Conservation (phyloP, 2,329 filamentous ascomycete genomes). For the Claviceps spartinae region DNA sequence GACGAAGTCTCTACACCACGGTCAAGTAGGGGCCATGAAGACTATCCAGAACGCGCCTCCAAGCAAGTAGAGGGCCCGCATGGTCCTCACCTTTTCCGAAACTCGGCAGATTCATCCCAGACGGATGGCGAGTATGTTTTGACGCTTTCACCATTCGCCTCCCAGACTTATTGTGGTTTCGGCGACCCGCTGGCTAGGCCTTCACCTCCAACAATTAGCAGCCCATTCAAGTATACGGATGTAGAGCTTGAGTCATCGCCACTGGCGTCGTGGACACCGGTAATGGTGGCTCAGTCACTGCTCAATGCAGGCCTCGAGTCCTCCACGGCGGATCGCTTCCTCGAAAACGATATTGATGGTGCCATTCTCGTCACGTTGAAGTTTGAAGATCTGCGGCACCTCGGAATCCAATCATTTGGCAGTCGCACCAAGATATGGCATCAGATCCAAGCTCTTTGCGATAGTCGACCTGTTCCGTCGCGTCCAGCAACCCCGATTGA, state of each 20-base stretch:
- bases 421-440: constrained; percentile 70
- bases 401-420: constrained; percentile 70
- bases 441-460: constrained; percentile 57
- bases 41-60: constrained; percentile 45
- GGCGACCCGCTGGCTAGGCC: constrained; percentile 14
- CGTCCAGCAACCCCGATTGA: constrained; percentile 47
- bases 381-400: constrained; percentile 73
- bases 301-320: constrained; percentile 67
- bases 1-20: constrained; percentile 72
- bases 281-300: constrained; percentile 79
- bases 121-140: constrained; percentile 39
- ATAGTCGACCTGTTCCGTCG: constrained; percentile 36
- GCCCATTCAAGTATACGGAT: constrained; percentile 43
- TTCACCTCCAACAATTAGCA: constrained; percentile 23
- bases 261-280: constrained; percentile 55
- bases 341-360: constrained; percentile 85
- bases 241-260: constrained; percentile 44
- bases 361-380: constrained; percentile 80
- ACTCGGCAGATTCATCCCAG: constrained; percentile 38
- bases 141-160: constrained; percentile 60
- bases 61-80: constrained; percentile 66
- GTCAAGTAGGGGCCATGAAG: constrained; percentile 45
- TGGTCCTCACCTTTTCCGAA: constrained; percentile 77
- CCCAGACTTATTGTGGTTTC: constrained; percentile 38
- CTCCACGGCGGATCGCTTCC: constrained; percentile 66